Evolutionary conservation across 306 rosid genomes (phyloP).

Genomic region (Ammopiptanthus mongolicus): DNA sequence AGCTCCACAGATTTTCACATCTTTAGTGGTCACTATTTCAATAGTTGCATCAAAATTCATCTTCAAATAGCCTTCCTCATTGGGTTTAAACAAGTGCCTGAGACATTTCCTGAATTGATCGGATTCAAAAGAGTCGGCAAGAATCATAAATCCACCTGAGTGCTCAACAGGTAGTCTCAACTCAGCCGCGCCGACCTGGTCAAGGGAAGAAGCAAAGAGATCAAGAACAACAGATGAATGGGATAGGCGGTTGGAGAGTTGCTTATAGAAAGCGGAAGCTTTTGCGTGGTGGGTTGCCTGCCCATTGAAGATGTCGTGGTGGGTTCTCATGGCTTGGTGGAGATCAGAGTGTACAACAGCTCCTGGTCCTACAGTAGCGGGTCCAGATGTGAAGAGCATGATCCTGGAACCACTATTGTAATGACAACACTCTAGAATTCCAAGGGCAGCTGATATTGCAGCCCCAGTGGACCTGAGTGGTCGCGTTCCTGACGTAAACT

Average conservation of each 20-base stretch:
- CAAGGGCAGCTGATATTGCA: constrained; percentile 78
- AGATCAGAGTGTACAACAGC: constrained; percentile 58
- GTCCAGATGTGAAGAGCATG: constrained; percentile 87
- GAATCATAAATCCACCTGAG: constrained; percentile 83
- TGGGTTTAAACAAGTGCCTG: constrained; percentile 49
- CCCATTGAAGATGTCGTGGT: constrained; percentile 60
- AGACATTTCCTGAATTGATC: constrained; percentile 65
- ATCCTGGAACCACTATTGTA: constrained; percentile 68
- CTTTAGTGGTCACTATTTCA: constrained; percentile 75
- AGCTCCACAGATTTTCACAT: constrained; percentile 85
- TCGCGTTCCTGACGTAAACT: constrained; percentile 36
- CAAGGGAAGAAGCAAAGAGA: constrained; percentile 81
- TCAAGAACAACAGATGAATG: constrained; percentile 63
- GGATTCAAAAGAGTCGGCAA: constrained; percentile 69
- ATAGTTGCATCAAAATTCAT: constrained; percentile 81
- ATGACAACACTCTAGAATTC: constrained; percentile 64
- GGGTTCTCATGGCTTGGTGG: constrained; percentile 59
- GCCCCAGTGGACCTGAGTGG: constrained; percentile 71
- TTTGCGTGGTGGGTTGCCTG: constrained; percentile 42
- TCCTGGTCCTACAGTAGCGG: constrained; percentile 82
- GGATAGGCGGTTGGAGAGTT: constrained; percentile 48
- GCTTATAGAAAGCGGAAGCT: constrained; percentile 55
- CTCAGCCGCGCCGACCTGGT: constrained; percentile 83
- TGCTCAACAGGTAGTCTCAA: constrained; percentile 58
- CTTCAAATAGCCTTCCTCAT: constrained; percentile 54